phyloP scores from a whole-genome alignment of 176 grass and related monocot species.

The Juncus inflexus region DNA sequence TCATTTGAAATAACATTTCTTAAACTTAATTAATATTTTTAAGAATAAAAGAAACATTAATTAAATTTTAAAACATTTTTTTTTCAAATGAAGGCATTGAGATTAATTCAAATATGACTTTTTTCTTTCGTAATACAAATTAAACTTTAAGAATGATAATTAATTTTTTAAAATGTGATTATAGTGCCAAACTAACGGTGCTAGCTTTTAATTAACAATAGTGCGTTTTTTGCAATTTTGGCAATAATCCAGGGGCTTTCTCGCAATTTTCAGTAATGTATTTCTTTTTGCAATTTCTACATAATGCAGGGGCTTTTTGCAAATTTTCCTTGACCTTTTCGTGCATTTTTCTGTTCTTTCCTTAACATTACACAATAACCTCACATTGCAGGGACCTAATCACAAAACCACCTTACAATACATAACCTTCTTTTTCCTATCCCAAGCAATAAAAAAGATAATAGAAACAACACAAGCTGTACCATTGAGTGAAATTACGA shows the following conservation, averaged over 20 bases:
- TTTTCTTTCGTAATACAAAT: too few relatives aligned
- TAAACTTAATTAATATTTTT: too few relatives aligned
- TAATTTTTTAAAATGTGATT: too few relatives aligned
- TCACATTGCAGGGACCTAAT: conserved; percentile 52
- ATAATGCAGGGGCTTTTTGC: too few relatives aligned
- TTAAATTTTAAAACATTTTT: too few relatives aligned
- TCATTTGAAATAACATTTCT: too few relatives aligned
- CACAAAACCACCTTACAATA: conserved; percentile 36
- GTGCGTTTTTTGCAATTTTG: not conserved
- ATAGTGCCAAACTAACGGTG: not conserved
- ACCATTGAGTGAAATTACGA: conserved; percentile 37
- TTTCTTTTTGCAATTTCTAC: conserved; percentile 18
- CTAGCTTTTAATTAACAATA: not conserved
- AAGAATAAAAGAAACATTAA: too few relatives aligned
- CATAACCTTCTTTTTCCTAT: conserved; percentile 46
- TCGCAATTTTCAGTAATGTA: too few relatives aligned
- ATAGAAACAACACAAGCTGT: conserved; percentile 24
- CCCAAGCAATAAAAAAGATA: conserved; percentile 40
- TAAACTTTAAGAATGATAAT: not conserved
- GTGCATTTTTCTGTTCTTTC: conserved; percentile 10
- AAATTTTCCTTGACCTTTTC: too few relatives aligned
- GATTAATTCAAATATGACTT: too few relatives aligned
- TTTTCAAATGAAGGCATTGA: too few relatives aligned
- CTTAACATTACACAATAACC: conserved; percentile 22
- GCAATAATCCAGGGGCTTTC: not conserved